A percentile compares a stretch with the other conserved stretches of the same genome.
Conservation (phyloP, 129 eudicot species). For the Lactuca sativa region DNA sequence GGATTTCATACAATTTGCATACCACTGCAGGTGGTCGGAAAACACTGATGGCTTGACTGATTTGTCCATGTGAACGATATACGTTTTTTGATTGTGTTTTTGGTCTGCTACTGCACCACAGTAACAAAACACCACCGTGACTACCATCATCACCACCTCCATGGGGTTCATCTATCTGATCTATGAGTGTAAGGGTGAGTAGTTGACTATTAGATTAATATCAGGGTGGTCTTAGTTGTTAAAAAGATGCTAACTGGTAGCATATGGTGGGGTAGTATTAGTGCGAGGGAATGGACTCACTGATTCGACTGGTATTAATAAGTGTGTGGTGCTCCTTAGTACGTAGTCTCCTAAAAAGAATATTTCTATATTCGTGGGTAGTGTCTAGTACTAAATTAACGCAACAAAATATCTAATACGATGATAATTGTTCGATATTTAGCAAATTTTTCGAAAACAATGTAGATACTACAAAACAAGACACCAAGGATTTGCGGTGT, state of each 20-base stretch:
- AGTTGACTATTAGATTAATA: too few species aligned
- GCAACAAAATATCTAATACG: neutral
- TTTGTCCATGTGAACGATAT: slow-evolving; percentile 80
- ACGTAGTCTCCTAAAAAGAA: neutral
- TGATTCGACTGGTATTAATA: neutral
- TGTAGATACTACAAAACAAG: neutral
- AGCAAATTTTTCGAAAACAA: neutral
- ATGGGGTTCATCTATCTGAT: neutral
- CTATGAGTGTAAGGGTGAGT: too few species aligned
- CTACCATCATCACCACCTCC: neutral
- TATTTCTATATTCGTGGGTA: neutral
- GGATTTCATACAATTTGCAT: slow-evolving; percentile 46
- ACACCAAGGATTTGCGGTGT: too few species aligned
- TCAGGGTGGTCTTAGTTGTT: too few species aligned
- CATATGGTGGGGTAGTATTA: too few species aligned
- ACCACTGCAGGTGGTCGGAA: slow-evolving; percentile 64
- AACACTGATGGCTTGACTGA: slow-evolving; percentile 48
- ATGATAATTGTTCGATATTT: too few species aligned
- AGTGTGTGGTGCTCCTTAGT: neutral
- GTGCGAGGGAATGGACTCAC: neutral
- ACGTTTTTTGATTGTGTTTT: slow-evolving; percentile 38
- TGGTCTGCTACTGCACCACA: slow-evolving; percentile 29
- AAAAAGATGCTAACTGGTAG: too few species aligned
- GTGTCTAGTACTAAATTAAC: neutral
- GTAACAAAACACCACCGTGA: slow-evolving; percentile 23